A percentile compares a stretch with the other conserved stretches of the same genome.
phyloP scores from a whole-genome alignment of 768 basidiomycete genomes.

The Mycena rebaudengoi region DNA sequence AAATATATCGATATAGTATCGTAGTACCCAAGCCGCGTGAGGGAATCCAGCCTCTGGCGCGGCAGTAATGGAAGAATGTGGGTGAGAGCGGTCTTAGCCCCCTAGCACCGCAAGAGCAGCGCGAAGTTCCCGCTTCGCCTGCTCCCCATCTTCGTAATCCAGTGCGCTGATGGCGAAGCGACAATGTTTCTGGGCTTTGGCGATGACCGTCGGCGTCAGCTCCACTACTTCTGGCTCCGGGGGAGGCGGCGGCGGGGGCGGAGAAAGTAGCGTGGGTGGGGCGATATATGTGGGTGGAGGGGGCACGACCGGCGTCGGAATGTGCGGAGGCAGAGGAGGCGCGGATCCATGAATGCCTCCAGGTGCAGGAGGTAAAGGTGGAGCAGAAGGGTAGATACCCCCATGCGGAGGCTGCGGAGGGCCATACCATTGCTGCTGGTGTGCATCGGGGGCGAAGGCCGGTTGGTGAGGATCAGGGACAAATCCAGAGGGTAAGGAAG shows the following conservation, averaged over 20 bases:
- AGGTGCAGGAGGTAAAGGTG: conserved; percentile 15
- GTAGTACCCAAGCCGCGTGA: neutral
- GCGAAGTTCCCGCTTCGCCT: conserved; percentile 84
- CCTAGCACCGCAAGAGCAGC: conserved; percentile 76
- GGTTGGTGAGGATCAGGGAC: conserved; percentile 20
- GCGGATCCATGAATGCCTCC: conserved; percentile 11
- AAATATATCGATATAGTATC: neutral
- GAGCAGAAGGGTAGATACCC: conserved; percentile 24
- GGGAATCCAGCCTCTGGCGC: neutral
- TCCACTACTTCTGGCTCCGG: conserved; percentile 46
- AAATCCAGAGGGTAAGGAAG: conserved; percentile 29
- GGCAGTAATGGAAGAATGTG: neutral
- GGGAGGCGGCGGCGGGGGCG: conserved; percentile 37
- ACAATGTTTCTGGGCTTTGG: conserved; percentile 90
- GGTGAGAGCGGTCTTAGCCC: too few species aligned
- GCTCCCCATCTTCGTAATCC: conserved; percentile 92
- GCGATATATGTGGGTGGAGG: conserved; percentile 32
- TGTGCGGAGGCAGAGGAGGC: conserved; percentile 28
- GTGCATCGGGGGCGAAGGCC: conserved; percentile 3
- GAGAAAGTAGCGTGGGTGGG: conserved; percentile 22
- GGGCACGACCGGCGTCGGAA: conserved; percentile 33
- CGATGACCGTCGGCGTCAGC: conserved; percentile 70
- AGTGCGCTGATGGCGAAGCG: conserved; percentile 93
- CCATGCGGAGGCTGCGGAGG: conserved; percentile 9
- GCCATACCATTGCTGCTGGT: neutral